These are phyloP conservation scores for Protomyces arabidopsidicola DNA, from an alignment of 1,139 yeast species.

Conservation along the genomic window DNA sequence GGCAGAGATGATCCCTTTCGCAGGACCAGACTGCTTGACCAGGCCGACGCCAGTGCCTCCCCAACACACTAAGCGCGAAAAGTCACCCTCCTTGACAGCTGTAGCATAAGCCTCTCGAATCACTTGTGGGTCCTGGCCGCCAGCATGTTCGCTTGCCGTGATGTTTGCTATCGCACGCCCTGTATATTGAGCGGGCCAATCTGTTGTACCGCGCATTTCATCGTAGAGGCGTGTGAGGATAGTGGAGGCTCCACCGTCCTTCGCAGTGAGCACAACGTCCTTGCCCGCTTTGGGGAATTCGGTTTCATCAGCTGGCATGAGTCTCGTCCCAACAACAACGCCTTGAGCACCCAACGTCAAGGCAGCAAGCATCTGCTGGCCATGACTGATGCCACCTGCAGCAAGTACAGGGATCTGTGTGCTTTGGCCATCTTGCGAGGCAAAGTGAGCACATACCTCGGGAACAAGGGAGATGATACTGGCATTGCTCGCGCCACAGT, in stretches of 20 bases:
- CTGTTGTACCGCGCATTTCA: constrained; percentile 29
- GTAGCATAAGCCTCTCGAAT: constrained; percentile 15
- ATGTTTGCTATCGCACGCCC: constrained; percentile 31
- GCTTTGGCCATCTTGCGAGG: constrained; percentile 35
- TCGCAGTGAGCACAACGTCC: constrained; percentile 14
- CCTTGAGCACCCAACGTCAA: constrained; percentile 43
- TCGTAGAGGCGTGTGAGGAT: constrained; percentile 30
- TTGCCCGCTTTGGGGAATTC: constrained; percentile 22
- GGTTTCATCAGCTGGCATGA: constrained; percentile 28
- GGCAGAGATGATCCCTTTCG: constrained; percentile 25
- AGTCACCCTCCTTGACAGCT: constrained; percentile 26
- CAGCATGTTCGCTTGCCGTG: constrained; percentile 22
- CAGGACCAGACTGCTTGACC: constrained; percentile 25
- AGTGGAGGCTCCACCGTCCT: constrained; percentile 30
- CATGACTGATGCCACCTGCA: constrained; percentile 49
- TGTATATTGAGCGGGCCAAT: constrained; percentile 30
- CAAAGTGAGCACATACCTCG: constrained; percentile 37
- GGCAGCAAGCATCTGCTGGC: constrained; percentile 38
- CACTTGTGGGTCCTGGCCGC: constrained; percentile 10
- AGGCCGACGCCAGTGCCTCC: constrained; percentile 33
- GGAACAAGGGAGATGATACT: constrained; percentile 36
- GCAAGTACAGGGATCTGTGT: constrained; percentile 40
- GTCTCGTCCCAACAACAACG: constrained; percentile 30
- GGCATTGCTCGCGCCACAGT: constrained; percentile 44
- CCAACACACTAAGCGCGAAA: constrained; percentile 29